Percentiles rank a stretch among this genome's conserved stretches.
Evolutionary conservation across 1,284 basidiomycete species (phyloP).

Genomic region (Cryptococcus depauperatus): DNA sequence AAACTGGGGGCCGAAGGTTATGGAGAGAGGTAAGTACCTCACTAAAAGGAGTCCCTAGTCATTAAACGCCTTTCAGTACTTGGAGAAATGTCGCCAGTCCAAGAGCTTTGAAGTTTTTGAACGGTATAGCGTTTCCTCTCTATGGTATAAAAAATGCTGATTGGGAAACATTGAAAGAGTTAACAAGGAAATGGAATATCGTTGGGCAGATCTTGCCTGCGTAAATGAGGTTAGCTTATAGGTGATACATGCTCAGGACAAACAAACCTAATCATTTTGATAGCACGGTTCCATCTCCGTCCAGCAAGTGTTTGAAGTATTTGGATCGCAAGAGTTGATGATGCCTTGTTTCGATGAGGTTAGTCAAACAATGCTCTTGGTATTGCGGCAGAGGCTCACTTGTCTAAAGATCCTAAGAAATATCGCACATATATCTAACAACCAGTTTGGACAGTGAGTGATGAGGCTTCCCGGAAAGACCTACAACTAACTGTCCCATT

Average conservation of each 20-base stretch:
- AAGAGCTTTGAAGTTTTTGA: slow-evolving; percentile 26
- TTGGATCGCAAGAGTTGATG: slow-evolving; percentile 32
- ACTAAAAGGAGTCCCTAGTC: not conserved
- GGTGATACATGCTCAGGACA: too few species aligned
- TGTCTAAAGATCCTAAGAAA: slow-evolving; percentile 28
- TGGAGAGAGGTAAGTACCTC: slow-evolving; percentile 33
- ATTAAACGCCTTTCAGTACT: slow-evolving; percentile 22
- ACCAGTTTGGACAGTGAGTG: slow-evolving; percentile 39
- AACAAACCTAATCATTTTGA: slow-evolving; percentile 5
- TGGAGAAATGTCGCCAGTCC: slow-evolving; percentile 33
- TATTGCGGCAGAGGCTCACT: not conserved
- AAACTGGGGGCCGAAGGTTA: slow-evolving; percentile 35
- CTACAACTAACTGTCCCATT: not conserved
- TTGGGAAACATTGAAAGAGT: slow-evolving; percentile 15
- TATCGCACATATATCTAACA: slow-evolving; percentile 35
- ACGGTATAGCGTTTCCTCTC: slow-evolving; percentile 14
- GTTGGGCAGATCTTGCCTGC: slow-evolving; percentile 36
- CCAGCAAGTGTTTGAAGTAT: slow-evolving; percentile 41
- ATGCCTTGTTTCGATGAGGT: slow-evolving; percentile 37
- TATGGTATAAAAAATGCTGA: not conserved
- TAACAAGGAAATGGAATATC: slow-evolving; percentile 27
- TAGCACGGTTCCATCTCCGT: slow-evolving; percentile 41
- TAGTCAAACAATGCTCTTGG: slow-evolving; percentile 1
- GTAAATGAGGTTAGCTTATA: slow-evolving; percentile 33
- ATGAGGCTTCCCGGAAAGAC: not conserved